These are phyloP conservation scores for Eucalyptus curtisii DNA, from an alignment of 345 rosid species.

Conservation along the genomic window DNA sequence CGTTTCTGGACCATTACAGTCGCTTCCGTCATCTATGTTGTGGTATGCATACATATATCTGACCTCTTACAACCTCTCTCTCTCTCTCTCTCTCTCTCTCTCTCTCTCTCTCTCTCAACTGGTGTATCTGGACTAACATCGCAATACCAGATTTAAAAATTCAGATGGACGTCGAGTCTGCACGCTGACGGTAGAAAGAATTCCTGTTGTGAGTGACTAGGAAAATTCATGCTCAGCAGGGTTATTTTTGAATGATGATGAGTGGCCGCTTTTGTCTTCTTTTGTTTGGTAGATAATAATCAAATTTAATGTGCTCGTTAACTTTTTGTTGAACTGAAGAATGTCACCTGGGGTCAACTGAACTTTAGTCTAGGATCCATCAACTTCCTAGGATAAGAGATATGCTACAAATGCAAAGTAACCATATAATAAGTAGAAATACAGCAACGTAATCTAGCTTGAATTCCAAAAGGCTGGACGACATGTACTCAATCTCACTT, in stretches of 20 bases:
- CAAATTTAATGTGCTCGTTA: neutral
- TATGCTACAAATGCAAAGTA: neutral
- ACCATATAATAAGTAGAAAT: neutral
- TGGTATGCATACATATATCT: conserved; percentile 17
- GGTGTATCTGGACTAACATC: neutral
- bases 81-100: neutral
- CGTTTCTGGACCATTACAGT: conserved; percentile 76
- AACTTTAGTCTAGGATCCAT: neutral
- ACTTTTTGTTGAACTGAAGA: neutral
- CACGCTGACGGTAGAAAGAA: neutral
- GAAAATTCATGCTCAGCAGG: neutral
- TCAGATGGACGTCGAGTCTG: neutral
- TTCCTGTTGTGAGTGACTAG: neutral
- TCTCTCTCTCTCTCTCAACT: neutral
- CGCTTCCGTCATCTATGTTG: conserved; percentile 66
- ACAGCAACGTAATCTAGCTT: neutral
- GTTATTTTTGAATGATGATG: neutral
- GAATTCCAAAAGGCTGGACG: neutral
- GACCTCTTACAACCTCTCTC: neutral
- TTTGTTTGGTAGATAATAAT: neutral
- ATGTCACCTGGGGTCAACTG: neutral
- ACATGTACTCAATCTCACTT: neutral
- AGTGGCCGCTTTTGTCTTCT: neutral
- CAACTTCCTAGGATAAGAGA: neutral
- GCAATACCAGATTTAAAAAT: neutral